Conservation (phyloP, 2,329 filamentous ascomycete species). For the Beauveria varroae region DNA sequence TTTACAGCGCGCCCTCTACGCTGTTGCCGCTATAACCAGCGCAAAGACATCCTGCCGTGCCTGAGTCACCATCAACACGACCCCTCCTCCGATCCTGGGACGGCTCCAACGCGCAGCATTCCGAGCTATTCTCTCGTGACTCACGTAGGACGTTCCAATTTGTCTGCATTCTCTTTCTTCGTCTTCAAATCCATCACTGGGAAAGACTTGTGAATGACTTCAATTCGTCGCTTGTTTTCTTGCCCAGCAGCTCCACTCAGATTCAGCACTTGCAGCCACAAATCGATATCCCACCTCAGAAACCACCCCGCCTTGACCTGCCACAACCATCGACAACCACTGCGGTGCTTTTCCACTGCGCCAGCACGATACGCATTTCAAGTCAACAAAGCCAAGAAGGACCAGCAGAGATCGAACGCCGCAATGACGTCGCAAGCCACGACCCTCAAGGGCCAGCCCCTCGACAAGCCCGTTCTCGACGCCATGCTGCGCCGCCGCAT, state of each 20-base stretch:
- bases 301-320: constrained; percentile 7
- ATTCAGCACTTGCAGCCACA: constrained; percentile 1
- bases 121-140: background rate
- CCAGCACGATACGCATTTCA: constrained; percentile 24
- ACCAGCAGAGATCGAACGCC: constrained; percentile 17
- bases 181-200: background rate
- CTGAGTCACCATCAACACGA: constrained; percentile 8
- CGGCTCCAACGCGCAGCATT: background rate
- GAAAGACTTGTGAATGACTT: constrained; percentile 7
- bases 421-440: constrained; percentile 50
- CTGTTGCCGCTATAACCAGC: background rate
- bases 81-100: constrained; percentile 1
- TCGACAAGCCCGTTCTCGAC: constrained; percentile 77
- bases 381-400: constrained; percentile 20
- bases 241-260: background rate
- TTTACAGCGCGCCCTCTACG: background rate
- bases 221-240: background rate
- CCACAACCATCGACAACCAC: background rate
- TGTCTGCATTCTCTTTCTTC: background rate
- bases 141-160: background rate
- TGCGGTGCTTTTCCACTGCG: constrained; percentile 23
- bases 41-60: background rate
- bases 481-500: constrained; percentile 78
- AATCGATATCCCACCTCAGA: constrained; percentile 3
- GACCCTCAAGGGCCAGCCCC: constrained; percentile 81